phyloP scores from a whole-genome alignment of 2,329 filamentous ascomycete genomes.

The Calonectria pauciramosa region DNA sequence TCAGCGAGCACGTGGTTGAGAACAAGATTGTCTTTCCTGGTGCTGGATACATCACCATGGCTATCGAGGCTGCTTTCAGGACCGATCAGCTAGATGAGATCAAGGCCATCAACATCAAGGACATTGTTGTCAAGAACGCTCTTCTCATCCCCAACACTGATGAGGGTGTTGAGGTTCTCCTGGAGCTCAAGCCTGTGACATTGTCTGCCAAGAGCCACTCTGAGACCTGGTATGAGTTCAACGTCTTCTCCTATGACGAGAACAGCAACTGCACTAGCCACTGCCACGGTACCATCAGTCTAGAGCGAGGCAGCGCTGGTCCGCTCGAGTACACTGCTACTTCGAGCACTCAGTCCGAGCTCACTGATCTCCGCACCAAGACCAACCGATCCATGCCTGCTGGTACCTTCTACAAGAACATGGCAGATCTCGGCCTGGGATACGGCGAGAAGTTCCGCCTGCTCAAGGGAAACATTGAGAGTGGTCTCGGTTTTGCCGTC shows the following conservation, averaged over 20 bases:
- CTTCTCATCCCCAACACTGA: constrained; percentile 39
- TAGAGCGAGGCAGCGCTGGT: constrained; percentile 30
- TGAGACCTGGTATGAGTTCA: constrained; percentile 43
- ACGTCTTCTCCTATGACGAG: constrained; percentile 44
- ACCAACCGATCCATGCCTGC: constrained; percentile 40
- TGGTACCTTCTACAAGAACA: constrained; percentile 39
- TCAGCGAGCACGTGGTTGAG: constrained; percentile 50
- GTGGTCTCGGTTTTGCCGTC: constrained; percentile 38
- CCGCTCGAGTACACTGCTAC: constrained; percentile 31
- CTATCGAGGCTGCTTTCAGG: constrained; percentile 45
- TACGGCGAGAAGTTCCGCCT: constrained; percentile 44
- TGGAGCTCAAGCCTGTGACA: constrained; percentile 40
- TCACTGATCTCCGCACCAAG: constrained; percentile 33
- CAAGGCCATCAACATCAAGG: constrained; percentile 35
- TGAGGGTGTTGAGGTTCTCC: constrained; percentile 41
- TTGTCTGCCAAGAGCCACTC: constrained; percentile 38
- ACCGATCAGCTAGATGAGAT: constrained; percentile 30
- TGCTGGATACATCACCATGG: constrained; percentile 52
- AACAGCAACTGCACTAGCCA: constrained; percentile 41
- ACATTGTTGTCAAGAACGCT: constrained; percentile 42
- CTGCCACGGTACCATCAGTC: constrained; percentile 39
- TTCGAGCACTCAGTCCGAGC: constrained; percentile 22
- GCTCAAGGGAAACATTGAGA: constrained; percentile 40
- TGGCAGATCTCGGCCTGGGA: constrained; percentile 38
- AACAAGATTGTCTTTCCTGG: constrained; percentile 50